These are phyloP conservation scores for Azolla pinnata DNA, from an alignment of 75 land plant species.

Conservation along the genomic window DNA sequence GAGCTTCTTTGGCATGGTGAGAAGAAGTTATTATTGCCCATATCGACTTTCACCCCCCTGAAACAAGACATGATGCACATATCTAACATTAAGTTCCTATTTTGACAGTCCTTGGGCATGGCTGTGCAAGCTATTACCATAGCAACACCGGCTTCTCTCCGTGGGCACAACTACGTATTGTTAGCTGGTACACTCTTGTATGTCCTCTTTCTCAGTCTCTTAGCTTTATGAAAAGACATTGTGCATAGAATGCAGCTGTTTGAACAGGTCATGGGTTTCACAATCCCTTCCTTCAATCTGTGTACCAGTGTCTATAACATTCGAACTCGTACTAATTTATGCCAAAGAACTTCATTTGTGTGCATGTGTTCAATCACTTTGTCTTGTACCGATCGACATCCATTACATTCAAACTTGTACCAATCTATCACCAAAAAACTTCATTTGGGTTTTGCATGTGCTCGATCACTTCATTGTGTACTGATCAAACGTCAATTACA, in stretches of 20 bases:
- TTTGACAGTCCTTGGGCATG: constrained; percentile 27
- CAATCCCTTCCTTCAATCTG: too few species aligned
- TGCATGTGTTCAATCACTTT: too few species aligned
- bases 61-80: background rate
- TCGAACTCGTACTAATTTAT: too few species aligned
- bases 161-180: constrained; percentile 7
- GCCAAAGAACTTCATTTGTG: too few species aligned
- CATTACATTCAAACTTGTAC: too few species aligned
- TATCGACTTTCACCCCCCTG: background rate
- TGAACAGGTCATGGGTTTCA: background rate
- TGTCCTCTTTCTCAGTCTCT: too few species aligned
- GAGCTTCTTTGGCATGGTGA: constrained; percentile 87
- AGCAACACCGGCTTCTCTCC: constrained; percentile 5
- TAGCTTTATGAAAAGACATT: background rate
- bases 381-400: too few species aligned
- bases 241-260: background rate
- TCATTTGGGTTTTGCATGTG: too few species aligned
- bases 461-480: too few species aligned
- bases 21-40: background rate
- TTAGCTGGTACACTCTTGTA: constrained; percentile 28
- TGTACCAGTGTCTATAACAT: too few species aligned
- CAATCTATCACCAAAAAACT: too few species aligned
- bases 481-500: background rate
- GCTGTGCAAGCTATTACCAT: constrained; percentile 20
- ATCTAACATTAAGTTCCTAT: background rate